Conservation (phyloP, 306 rosid species). For the Acacia acuminata region DNA sequence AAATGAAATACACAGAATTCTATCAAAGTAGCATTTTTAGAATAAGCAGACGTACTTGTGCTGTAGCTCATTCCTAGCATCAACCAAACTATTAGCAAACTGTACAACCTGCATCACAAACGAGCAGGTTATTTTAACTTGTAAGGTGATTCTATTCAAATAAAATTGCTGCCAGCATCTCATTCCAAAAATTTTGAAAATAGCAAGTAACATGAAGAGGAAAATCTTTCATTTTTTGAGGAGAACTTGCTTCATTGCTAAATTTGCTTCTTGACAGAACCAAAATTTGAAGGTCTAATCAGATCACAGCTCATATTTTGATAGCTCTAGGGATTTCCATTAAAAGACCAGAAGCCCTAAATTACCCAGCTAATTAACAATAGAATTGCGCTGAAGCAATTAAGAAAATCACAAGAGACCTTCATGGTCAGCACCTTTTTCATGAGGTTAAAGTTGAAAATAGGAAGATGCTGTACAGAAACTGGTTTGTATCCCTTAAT, state of each 20-base stretch:
- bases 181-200: slow-evolving; percentile 7
- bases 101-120: slow-evolving; percentile 67
- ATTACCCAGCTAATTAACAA: background rate
- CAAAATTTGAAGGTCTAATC: background rate
- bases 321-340: background rate
- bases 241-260: background rate
- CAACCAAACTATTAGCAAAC: slow-evolving; percentile 82
- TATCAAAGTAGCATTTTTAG: slow-evolving; percentile 20
- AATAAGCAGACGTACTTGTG: slow-evolving; percentile 69
- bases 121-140: slow-evolving; percentile 9
- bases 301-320: background rate
- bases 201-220: slow-evolving; percentile 8
- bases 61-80: slow-evolving; percentile 71
- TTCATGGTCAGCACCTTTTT: background rate
- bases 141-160: slow-evolving; percentile 6
- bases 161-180: slow-evolving; percentile 3
- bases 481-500: background rate
- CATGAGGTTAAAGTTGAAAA: background rate
- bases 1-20: background rate
- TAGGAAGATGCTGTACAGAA: background rate
- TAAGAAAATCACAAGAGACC: background rate
- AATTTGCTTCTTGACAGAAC: background rate
- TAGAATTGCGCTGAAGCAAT: background rate
- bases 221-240: background rate
- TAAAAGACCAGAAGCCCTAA: background rate